phyloP scores from a whole-genome alignment of 805 yeast species.

The Hanseniaspora clermontiae region DNA sequence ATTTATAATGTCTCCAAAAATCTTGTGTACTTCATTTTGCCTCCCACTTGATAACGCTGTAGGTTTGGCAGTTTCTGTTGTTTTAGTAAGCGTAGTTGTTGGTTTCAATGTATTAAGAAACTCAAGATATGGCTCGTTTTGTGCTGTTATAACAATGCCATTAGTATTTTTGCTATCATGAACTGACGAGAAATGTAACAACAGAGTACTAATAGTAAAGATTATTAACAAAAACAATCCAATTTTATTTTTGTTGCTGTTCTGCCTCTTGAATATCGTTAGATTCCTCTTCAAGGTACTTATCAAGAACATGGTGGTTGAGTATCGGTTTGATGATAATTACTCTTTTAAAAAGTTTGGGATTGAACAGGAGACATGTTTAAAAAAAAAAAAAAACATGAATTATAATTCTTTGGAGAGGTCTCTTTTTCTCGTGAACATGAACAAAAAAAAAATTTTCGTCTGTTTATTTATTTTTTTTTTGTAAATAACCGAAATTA shows the following conservation, averaged over 20 bases:
- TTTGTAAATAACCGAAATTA: not conserved
- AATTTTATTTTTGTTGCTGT: not conserved
- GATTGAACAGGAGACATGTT: not conserved
- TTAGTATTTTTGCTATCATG: not conserved
- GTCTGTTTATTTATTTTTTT: not conserved
- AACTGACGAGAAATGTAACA: not conserved
- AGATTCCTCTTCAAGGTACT: not conserved
- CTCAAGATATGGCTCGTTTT: not conserved
- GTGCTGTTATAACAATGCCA: not conserved
- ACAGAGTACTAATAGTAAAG: not conserved
- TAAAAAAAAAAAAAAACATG: not conserved
- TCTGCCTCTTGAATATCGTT: not conserved
- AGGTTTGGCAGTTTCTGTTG: not conserved
- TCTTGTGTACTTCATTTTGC: not conserved
- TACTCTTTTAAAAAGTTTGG: not conserved
- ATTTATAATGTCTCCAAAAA: slow-evolving; percentile 3
- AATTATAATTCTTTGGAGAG: not conserved
- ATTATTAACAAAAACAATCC: not conserved
- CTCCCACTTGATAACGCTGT: not conserved
- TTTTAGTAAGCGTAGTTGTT: not conserved
- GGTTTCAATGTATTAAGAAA: not conserved
- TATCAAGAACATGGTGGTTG: not conserved
- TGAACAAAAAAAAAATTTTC: not conserved
- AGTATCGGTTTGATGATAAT: not conserved
- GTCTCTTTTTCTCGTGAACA: no score